These are phyloP conservation scores for Fomitopsis schrenkii DNA, from an alignment of 1,284 basidiomycete genomes.

Conservation along the genomic window DNA sequence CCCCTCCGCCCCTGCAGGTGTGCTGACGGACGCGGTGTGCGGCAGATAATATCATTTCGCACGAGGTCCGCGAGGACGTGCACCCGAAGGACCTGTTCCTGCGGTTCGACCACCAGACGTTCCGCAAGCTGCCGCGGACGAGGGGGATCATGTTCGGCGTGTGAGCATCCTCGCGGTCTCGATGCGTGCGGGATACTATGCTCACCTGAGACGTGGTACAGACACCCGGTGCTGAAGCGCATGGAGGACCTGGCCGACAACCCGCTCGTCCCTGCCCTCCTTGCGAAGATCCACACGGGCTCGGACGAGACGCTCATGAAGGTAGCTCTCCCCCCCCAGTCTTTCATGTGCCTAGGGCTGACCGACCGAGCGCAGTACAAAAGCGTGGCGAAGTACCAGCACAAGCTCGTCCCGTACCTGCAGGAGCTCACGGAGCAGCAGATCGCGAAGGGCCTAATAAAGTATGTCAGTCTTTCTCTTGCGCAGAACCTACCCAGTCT, in stretches of 20 bases:
- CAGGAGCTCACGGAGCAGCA: constrained; percentile 31
- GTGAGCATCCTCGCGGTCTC: constrained; percentile 13
- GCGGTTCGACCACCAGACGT: constrained; percentile 36
- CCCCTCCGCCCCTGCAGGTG: neutral
- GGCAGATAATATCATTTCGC: constrained; percentile 27
- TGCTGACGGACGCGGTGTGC: neutral
- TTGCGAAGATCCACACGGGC: constrained; percentile 34
- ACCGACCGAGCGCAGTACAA: constrained; percentile 27
- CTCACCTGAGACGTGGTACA: constrained; percentile 3
- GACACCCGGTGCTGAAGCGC: constrained; percentile 34
- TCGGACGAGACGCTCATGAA: constrained; percentile 29
- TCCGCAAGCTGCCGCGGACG: constrained; percentile 37
- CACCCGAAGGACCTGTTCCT: constrained; percentile 31
- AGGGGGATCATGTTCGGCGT: constrained; percentile 38
- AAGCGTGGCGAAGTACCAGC: constrained; percentile 29
- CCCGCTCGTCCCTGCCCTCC: constrained; percentile 34
- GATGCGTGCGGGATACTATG: neutral
- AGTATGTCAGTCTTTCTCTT: constrained; percentile 11
- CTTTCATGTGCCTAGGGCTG: neutral
- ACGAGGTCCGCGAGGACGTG: constrained; percentile 20
- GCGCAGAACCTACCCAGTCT: neutral
- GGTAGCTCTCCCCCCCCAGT: constrained; percentile 7
- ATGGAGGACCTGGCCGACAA: constrained; percentile 33
- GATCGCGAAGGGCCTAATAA: constrained; percentile 33
- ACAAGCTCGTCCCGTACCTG: constrained; percentile 33